Base-by-base conservation (phyloP, 2,329 filamentous ascomycete genomes). In the Elsinoe perseae region DNA sequence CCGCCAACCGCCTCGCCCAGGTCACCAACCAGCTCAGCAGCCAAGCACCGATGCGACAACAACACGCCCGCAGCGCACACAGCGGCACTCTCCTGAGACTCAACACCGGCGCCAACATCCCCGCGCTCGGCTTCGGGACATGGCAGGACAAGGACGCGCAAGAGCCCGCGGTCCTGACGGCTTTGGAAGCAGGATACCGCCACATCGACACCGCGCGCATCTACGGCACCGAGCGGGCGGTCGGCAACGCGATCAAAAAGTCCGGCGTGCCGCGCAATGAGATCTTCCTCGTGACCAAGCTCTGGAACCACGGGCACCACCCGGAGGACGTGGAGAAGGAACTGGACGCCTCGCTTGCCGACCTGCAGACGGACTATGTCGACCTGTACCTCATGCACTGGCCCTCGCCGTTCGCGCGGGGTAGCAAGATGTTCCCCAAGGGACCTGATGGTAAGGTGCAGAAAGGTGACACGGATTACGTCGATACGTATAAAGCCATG, bases 311-410 rank as follows among this genome's bases (percentile, higher is more conserved):
- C 68, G 76, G 71, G 63, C 81, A 84, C 65, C 75, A 79, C 60
- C 78, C 77, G 0, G 77, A 83, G 63, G 80, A 83, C 63, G 85
- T 87, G 14, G 73, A 79, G 58, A 72, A 77, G 61, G 83, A 83
- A 18, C 53, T 61, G 18, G 75, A 79, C 60, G 76, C 80, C 38
- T 83, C 83, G 40, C 73, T 86, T 54, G 77, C 82, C 65, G 77
- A 82, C 64, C 77, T 86, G 63, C 78, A 76, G 10, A 72, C 84
- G 36, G 83, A 84, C 58, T 87, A 87, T 66, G 73, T 88, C 57
- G 84, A 88, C 66, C 73, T 88, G 9, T 86, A 80, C 68, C 75
- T 87, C 57, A 86, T 89, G 66, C 84, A 87, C 70, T 88, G 78
- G 77, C 80, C 80, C 0, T 73, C 75, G 8, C 72, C 80, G 0